Conservation (phyloP, 148 eudicot species). For the Chenopodium quinoa region DNA sequence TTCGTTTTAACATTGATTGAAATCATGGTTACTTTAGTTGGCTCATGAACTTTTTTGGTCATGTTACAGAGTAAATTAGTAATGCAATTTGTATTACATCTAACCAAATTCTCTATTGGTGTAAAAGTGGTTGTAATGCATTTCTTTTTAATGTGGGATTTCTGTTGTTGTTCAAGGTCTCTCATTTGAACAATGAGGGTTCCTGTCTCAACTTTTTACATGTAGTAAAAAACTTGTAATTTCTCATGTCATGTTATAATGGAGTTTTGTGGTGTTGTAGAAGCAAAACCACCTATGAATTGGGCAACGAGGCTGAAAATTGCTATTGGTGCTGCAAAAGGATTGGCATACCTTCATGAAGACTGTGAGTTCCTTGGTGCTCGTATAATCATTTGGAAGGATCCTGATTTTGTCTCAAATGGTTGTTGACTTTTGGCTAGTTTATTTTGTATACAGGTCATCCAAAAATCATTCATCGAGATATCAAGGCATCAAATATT, state of each 20-base stretch:
- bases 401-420: background rate
- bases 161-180: background rate
- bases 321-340: conserved; percentile 73
- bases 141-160: background rate
- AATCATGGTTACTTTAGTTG: no score
- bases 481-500: conserved; percentile 80
- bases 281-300: conserved; percentile 44
- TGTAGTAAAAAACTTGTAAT: background rate
- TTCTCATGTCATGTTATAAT: background rate
- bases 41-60: no score
- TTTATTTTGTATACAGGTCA: conserved; percentile 43
- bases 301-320: conserved; percentile 67
- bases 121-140: background rate
- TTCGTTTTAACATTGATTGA: no score
- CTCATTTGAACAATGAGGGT: background rate
- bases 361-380: conserved; percentile 53
- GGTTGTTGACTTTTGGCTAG: conserved; percentile 18
- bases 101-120: no score
- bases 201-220: background rate
- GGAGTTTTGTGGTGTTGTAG: conserved; percentile 29
- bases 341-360: conserved; percentile 75
- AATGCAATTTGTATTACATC: background rate
- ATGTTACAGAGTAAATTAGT: no score
- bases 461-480: conserved; percentile 86
- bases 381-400: background rate